A percentile compares a stretch with the other conserved stretches of the same genome.
Evolutionary conservation across 805 yeast genomes (phyloP).

Genomic region (Ogataea henricii): DNA sequence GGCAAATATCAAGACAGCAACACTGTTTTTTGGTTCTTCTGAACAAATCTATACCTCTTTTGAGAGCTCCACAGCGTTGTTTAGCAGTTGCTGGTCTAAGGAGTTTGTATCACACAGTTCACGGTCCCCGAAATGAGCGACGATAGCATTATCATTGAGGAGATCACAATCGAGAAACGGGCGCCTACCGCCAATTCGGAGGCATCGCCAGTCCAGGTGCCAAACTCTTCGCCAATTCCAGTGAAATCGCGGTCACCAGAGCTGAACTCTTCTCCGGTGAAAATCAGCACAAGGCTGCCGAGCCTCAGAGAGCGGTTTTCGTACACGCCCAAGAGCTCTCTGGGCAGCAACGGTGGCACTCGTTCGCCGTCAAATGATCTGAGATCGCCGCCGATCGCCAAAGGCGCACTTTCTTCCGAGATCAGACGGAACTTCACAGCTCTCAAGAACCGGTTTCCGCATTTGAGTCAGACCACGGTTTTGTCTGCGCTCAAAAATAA

Average conservation of each 20-base stretch:
- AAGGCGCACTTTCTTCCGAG: slow-evolving; percentile 26
- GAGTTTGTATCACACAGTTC: not conserved
- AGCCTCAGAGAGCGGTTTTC: slow-evolving; percentile 46
- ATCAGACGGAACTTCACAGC: slow-evolving; percentile 32
- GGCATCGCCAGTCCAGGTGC: slow-evolving; percentile 45
- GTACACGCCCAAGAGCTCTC: slow-evolving; percentile 29
- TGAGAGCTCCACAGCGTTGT: not conserved
- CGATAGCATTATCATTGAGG: slow-evolving; percentile 18
- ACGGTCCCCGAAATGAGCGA: slow-evolving; percentile 17
- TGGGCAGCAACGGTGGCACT: not conserved
- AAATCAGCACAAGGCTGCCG: slow-evolving; percentile 29
- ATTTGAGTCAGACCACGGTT: slow-evolving; percentile 32
- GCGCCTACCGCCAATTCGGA: slow-evolving; percentile 6
- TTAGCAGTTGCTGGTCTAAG: not conserved
- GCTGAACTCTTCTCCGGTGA: slow-evolving; percentile 27
- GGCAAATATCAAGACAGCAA: not conserved
- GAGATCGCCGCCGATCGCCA: slow-evolving; percentile 9
- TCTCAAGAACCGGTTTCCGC: slow-evolving; percentile 37
- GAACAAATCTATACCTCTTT: not conserved
- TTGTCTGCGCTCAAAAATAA: slow-evolving; percentile 34
- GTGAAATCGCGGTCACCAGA: slow-evolving; percentile 13
- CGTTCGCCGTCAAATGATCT: slow-evolving; percentile 4
- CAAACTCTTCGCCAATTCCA: slow-evolving; percentile 47
- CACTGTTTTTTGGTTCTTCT: not conserved
- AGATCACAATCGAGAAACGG: slow-evolving; percentile 7